A percentile compares a stretch with the other conserved stretches of the same genome.
phyloP scores from a whole-genome alignment of 805 yeast genomes.

The Ogataea parapolymorpha region DNA sequence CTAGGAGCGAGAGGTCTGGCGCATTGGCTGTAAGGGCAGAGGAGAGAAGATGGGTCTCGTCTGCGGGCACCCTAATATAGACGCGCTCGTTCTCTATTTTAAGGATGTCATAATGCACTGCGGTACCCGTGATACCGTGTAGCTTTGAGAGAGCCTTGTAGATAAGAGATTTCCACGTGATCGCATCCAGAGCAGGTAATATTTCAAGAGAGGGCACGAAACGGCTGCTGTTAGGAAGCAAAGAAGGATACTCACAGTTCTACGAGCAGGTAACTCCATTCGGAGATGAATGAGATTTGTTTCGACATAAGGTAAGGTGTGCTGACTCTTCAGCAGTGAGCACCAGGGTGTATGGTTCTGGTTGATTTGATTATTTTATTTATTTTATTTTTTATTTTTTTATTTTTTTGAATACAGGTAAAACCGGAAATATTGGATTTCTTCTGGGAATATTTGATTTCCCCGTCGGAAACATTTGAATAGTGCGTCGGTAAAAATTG shows the following conservation, averaged over 20 bases:
- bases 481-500: no score
- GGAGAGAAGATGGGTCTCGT: slow-evolving; percentile 19
- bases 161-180: slow-evolving; percentile 29
- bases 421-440: no score
- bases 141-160: slow-evolving; percentile 19
- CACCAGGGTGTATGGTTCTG: no score
- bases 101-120: slow-evolving; percentile 28
- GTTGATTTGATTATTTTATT: no score
- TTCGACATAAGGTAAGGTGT: not conserved
- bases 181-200: slow-evolving; percentile 10
- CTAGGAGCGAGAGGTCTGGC: slow-evolving; percentile 11
- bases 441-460: not conserved
- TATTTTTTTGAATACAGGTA: not conserved
- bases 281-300: not conserved
- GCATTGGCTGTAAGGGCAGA: slow-evolving; percentile 18
- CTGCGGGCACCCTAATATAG: slow-evolving; percentile 23
- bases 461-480: not conserved
- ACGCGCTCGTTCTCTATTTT: slow-evolving; percentile 7
- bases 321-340: not conserved
- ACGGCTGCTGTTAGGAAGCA: slow-evolving; percentile 1
- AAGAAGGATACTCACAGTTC: slow-evolving; percentile 4
- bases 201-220: not conserved
- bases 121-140: slow-evolving; percentile 29
- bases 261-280: slow-evolving; percentile 3
- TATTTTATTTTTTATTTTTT: not conserved